Base-by-base conservation (phyloP, 139 green algal genomes). In the Auxenochlorella pyrenoidosa region DNA sequence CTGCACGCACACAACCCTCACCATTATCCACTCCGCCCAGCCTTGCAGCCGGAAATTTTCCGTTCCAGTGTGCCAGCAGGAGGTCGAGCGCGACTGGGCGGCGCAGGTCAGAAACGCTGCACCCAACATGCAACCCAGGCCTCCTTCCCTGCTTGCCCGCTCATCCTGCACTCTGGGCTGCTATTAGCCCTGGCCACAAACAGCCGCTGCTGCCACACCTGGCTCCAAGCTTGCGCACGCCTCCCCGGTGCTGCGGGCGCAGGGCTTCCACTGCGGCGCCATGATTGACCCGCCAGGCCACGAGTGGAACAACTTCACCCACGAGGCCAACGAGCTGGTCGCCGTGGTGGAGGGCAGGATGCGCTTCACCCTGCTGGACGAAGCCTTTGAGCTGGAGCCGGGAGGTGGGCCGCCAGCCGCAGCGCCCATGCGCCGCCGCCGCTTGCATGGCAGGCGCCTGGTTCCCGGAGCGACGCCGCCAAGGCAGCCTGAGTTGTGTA, bases 221-320 rank as follows among this genome's bases (percentile, higher is more conserved):
- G 72, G 54, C 19, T 59, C 54, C 54, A 87, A 81, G 47, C 79
- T 87, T 87, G 34, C 41, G 8, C 6, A n/a, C n/a, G n/a, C n/a
- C n/a, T n/a, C n/a, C n/a, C n/a, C n/a, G n/a, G n/a, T 54, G 10
- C 82, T 70, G 47, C 47, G 19, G 16, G n/a, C 30, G 21, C 28
- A 70, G 60, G 80, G 83, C 47, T 87, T 87, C 36, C 70, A 80
- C 70, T 87, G 83, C 68, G 83, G 83, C n/a, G 43, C 34, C 58
- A 87, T 87, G 70, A 47, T 87, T 1, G 83, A 87, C 51, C 83
- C 83, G 12, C 83, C 83, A 24, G 83, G 83, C 83, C 83, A 87
- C 34, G 70, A 87, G 70, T 87, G 83, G 83, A 87, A 81, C 70
- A 87, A 87, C 83, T 87, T 80, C 26, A 87, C 83, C 2, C 83